Conservation (phyloP, 176 grass and related monocot genomes). For the Carex cristatella region DNA sequence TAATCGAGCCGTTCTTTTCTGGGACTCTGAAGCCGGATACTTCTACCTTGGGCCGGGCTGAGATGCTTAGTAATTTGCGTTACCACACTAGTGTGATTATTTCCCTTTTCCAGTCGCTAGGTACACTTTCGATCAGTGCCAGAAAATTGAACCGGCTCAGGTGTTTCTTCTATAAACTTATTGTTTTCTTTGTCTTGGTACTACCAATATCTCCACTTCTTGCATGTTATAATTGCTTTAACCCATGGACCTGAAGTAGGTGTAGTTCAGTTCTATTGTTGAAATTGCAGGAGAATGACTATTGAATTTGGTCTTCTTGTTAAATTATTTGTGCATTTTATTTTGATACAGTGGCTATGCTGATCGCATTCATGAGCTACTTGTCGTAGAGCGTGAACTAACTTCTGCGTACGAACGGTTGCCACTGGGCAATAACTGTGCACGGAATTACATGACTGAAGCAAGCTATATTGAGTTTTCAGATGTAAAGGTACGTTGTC, state of each 20-base stretch:
- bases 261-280: not conserved
- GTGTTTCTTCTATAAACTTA: constrained; percentile 28
- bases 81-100: constrained; percentile 99
- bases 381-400: constrained; percentile 77
- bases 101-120: constrained; percentile 92
- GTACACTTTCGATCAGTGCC: constrained; percentile 82
- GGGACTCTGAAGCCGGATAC: constrained; percentile 90
- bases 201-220: not conserved
- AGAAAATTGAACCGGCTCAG: constrained; percentile 92
- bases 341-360: constrained; percentile 85
- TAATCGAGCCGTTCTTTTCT: constrained; percentile 96
- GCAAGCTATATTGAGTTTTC: constrained; percentile 96
- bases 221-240: not conserved
- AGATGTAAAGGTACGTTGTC: constrained; percentile 65
- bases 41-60: constrained; percentile 87
- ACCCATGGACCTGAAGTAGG: not conserved
- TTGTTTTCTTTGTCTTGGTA: not conserved
- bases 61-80: constrained; percentile 97
- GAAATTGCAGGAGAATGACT: not conserved
- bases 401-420: constrained; percentile 48
- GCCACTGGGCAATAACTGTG: constrained; percentile 43
- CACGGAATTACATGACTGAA: constrained; percentile 80
- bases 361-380: constrained; percentile 82
- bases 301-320: not conserved
- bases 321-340: constrained; percentile 18